Evolutionary conservation across 163 green algal genomes (phyloP).

Genomic region (Chloromonas sp.): DNA sequence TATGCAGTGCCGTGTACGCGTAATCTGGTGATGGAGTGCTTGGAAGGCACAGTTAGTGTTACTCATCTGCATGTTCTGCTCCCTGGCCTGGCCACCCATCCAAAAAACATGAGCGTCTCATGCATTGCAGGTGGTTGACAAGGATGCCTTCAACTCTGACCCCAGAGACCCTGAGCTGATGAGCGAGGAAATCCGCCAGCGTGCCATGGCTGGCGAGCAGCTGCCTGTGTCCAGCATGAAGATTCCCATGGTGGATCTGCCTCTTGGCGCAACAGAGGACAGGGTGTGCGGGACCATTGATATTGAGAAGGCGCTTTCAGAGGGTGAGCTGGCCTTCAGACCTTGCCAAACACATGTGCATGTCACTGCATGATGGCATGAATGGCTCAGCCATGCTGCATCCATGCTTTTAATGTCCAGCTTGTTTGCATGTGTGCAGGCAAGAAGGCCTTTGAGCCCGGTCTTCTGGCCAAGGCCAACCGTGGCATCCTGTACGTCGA

Average conservation of each 20-base stretch:
- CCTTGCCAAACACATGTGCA: background rate
- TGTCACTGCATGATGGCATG: background rate
- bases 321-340: constrained; percentile 18
- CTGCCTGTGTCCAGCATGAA: constrained; percentile 44
- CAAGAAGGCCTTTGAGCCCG: constrained; percentile 78
- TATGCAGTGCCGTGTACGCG: no score
- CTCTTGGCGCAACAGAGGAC: constrained; percentile 91
- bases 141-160: constrained; percentile 71
- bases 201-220: constrained; percentile 29
- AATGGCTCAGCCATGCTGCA: background rate
- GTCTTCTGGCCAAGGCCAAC: constrained; percentile 89
- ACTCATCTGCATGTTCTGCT: no score
- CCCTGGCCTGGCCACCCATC: no score
- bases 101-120: no score
- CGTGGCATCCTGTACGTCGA: constrained; percentile 94
- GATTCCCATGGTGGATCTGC: constrained; percentile 85
- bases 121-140: constrained; percentile 36
- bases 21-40: no score
- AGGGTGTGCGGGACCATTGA: constrained; percentile 95
- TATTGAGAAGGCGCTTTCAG: constrained; percentile 78
- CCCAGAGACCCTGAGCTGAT: constrained; percentile 70
- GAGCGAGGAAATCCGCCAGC: constrained; percentile 48
- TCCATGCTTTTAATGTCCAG: no score
- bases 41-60: no score
- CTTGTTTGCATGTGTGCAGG: background rate